Evolutionary conservation across 31 red algal species (phyloP).

Genomic region (Asparagopsis taxiformis): DNA sequence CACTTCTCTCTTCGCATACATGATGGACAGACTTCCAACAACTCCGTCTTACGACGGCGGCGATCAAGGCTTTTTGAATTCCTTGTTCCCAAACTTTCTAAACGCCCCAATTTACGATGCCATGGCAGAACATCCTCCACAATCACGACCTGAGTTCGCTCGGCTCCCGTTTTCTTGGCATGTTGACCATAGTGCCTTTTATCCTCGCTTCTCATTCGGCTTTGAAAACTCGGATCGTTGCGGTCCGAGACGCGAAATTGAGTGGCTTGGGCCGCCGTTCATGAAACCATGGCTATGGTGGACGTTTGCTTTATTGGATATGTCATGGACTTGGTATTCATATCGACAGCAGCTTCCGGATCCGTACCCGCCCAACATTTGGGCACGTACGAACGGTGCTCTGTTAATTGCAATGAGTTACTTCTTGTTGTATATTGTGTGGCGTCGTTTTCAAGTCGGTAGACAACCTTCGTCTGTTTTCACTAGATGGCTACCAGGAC

Average conservation of each 20-base stretch:
- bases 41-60: constrained; percentile 82
- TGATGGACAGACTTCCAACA: constrained; percentile 46
- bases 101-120: constrained; percentile 66
- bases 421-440: constrained; percentile 5
- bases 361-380: constrained; percentile 26
- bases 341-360: constrained; percentile 50
- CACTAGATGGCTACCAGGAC: background rate
- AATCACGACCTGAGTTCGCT: constrained; percentile 7
- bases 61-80: constrained; percentile 91
- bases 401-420: constrained; percentile 6
- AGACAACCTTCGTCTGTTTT: background rate
- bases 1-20: constrained; percentile 31
- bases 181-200: constrained; percentile 78
- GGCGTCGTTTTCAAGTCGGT: background rate
- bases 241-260: constrained; percentile 53
- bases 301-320: constrained; percentile 67
- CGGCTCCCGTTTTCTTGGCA: constrained; percentile 83
- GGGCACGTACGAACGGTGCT: background rate
- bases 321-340: constrained; percentile 72
- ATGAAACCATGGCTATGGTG: constrained; percentile 94
- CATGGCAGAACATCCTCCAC: background rate
- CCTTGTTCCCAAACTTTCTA: constrained; percentile 63
- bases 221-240: constrained; percentile 49
- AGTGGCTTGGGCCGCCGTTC: constrained; percentile 78
- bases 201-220: constrained; percentile 41